Percentiles rank a stretch among this genome's conserved stretches.
Conservation (phyloP, 257 asterid species). For the Knoxia roxburghii region DNA sequence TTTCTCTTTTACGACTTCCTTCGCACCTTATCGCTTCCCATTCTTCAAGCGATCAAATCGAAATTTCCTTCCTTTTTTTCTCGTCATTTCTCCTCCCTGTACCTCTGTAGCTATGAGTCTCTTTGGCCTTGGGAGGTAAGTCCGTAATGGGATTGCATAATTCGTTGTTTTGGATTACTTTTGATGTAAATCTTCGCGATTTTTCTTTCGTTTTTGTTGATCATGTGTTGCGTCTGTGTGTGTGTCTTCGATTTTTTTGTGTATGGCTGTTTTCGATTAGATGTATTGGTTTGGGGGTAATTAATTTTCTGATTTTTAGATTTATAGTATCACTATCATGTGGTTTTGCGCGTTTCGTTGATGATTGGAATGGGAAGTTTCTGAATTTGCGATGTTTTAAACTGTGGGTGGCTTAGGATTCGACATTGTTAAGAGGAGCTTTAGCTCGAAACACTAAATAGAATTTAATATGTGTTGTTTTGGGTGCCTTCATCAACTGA, state of each 20-base stretch:
- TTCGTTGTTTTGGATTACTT: constrained; percentile 2
- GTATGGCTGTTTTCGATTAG: not conserved
- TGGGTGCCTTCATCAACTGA: not conserved
- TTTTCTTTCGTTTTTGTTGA: not conserved
- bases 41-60: constrained; percentile 1
- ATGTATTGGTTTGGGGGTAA: constrained; percentile 1
- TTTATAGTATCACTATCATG: not conserved
- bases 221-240: not conserved
- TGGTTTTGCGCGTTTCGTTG: constrained; percentile 1
- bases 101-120: constrained; percentile 62
- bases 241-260: not conserved
- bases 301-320: not conserved
- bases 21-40: constrained; percentile 6
- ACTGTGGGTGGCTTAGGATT: not conserved
- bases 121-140: constrained; percentile 90
- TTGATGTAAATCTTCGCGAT: not conserved
- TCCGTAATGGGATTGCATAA: not conserved
- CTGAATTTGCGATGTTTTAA: not conserved
- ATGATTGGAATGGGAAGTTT: not conserved
- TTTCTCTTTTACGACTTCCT: constrained; percentile 2
- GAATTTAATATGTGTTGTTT: not conserved
- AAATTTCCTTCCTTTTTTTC: not conserved
- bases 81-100: not conserved
- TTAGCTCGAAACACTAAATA: not conserved
- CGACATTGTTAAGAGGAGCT: not conserved